A percentile compares a stretch with the other conserved stretches of the same genome.
phyloP scores from a whole-genome alignment of 1,284 basidiomycete species.

The Takashimella koratensis region DNA sequence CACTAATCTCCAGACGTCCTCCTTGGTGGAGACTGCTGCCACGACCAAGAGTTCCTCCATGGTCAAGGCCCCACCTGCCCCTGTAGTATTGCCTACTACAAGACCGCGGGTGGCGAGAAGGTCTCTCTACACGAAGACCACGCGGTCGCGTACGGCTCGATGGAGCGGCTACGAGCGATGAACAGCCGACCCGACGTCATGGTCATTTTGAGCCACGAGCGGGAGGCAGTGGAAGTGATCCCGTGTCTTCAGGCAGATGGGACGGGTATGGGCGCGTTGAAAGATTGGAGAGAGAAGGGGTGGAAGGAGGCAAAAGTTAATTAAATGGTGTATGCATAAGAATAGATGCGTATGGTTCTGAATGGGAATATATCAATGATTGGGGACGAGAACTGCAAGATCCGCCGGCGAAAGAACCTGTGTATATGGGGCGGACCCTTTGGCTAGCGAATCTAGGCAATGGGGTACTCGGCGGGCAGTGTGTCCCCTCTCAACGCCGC shows the following conservation, averaged over 20 bases:
- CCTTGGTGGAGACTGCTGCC: slow-evolving; percentile 23
- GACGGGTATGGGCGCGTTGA: slow-evolving; percentile 10
- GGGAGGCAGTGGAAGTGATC: slow-evolving; percentile 16
- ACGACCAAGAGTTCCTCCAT: slow-evolving; percentile 20
- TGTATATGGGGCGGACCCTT: no score
- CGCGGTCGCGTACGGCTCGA: slow-evolving; percentile 11
- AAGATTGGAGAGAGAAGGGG: slow-evolving; percentile 16
- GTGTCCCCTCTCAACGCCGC: no score
- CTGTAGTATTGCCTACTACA: slow-evolving; percentile 7
- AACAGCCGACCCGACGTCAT: slow-evolving; percentile 24
- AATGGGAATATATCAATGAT: no score
- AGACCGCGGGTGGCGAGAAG: slow-evolving; percentile 9
- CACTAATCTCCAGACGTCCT: slow-evolving; percentile 20
- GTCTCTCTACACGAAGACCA: slow-evolving; percentile 12
- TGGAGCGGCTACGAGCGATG: slow-evolving; percentile 18
- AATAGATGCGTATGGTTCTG: no score
- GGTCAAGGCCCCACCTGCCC: slow-evolving; percentile 17
- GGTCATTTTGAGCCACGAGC: slow-evolving; percentile 28
- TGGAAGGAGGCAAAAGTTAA: slow-evolving; percentile 15
- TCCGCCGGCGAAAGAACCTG: no score
- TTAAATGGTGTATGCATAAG: background rate
- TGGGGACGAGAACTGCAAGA: no score
- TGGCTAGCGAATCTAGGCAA: no score
- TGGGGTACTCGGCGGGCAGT: no score
- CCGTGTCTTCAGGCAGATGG: slow-evolving; percentile 12